phyloP scores from a whole-genome alignment of 257 asterid genomes.

The Henckelia pumila region DNA sequence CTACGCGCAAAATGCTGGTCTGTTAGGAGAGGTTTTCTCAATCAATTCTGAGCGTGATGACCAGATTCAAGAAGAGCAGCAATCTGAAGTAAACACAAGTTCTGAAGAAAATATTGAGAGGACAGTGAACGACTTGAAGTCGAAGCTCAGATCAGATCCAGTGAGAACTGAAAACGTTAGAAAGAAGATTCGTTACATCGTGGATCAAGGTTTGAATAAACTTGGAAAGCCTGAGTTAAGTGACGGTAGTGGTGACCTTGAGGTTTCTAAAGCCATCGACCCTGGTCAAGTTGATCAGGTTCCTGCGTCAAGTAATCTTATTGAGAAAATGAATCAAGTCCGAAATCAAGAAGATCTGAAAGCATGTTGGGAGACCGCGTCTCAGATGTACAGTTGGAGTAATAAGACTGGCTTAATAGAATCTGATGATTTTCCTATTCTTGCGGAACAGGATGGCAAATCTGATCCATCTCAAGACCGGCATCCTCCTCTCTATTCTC shows the following conservation, averaged over 20 bases:
- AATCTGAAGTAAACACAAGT: conserved; percentile 28
- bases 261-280: conserved; percentile 51
- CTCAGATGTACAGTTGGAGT: conserved; percentile 42
- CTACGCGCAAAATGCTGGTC: conserved; percentile 62
- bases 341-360: conserved; percentile 72
- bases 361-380: conserved; percentile 57
- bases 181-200: conserved; percentile 68
- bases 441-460: conserved; percentile 25
- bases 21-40: conserved; percentile 73
- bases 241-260: conserved; percentile 33
- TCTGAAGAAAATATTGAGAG: conserved; percentile 36
- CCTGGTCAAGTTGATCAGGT: conserved; percentile 44
- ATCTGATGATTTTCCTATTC: conserved; percentile 22
- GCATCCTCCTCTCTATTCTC: conserved; percentile 27
- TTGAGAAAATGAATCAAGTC: conserved; percentile 70
- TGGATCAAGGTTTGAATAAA: conserved; percentile 66
- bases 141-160: conserved; percentile 64
- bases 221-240: conserved; percentile 40
- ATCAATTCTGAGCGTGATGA: conserved; percentile 43
- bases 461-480: conserved; percentile 22
- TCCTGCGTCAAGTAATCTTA: conserved; percentile 47
- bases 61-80: conserved; percentile 35
- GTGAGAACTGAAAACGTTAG: conserved; percentile 54
- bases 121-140: conserved; percentile 42
- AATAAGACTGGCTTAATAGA: conserved; percentile 27